A percentile compares a stretch with the other conserved stretches of the same genome.
Evolutionary conservation across 257 asterid genomes (phyloP).

Genomic region (Haberlea rhodopensis): DNA sequence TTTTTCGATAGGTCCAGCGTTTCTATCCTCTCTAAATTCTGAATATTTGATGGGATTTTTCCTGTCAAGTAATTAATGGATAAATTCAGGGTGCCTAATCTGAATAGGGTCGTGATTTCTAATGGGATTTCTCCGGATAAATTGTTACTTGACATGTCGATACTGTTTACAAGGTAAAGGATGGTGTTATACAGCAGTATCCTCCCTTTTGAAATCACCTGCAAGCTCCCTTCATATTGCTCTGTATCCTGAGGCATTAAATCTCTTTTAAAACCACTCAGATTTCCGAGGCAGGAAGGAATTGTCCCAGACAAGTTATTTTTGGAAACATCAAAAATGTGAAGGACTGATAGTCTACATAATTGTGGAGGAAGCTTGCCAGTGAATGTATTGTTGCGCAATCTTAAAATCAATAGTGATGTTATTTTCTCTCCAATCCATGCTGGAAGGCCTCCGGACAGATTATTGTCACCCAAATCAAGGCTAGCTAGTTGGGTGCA

Average conservation of each 20-base stretch:
- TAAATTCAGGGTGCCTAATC: no score
- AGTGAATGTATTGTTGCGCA: constrained; percentile 29
- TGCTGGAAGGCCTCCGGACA: constrained; percentile 38
- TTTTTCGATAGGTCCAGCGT: no score
- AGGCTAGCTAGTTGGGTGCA: constrained; percentile 30
- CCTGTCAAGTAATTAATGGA: no score
- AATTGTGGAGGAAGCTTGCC: constrained; percentile 30
- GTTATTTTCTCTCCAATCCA: constrained; percentile 36
- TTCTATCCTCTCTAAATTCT: no score
- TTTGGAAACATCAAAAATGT: no score
- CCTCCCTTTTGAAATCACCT: constrained; percentile 36
- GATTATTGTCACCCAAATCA: constrained; percentile 36
- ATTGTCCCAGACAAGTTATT: no score
- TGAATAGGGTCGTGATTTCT: no score
- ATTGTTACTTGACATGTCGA: constrained; percentile 21
- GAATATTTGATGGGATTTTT: no score
- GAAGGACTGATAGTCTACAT: no score
- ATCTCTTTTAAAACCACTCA: no score
- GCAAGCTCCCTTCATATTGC: constrained; percentile 20
- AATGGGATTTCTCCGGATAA: no score
- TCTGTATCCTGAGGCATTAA: constrained; percentile 13
- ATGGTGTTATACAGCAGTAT: constrained; percentile 19
- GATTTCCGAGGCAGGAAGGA: no score
- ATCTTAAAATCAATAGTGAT: constrained; percentile 30
- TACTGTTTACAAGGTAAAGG: constrained; percentile 37